These are phyloP conservation scores for Chytriomyces hyalinus DNA, from an alignment of 192 early-diverging fungal genomes.

Conservation along the genomic window DNA sequence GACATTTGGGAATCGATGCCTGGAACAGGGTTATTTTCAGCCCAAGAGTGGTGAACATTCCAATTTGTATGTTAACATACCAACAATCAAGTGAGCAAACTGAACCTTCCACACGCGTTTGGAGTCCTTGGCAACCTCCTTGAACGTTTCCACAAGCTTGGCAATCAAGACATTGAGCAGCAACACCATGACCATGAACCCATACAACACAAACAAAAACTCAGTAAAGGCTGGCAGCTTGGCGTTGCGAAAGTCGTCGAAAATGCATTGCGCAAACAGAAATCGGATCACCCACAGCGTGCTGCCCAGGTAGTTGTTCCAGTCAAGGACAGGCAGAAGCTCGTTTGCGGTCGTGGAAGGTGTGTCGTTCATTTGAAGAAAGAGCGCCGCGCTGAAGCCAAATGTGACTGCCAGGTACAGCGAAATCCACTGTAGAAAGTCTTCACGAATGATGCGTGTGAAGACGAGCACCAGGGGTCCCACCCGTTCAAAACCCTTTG, in stretches of 20 bases:
- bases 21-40: background rate
- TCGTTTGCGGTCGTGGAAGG: background rate
- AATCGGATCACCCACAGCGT: conserved; percentile 27
- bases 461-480: conserved; percentile 34
- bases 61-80: background rate
- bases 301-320: conserved; percentile 21
- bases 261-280: conserved; percentile 28
- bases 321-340: conserved; percentile 18
- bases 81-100: conserved; percentile 36
- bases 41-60: background rate
- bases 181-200: conserved; percentile 24
- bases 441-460: conserved; percentile 17
- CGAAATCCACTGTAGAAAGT: conserved; percentile 23
- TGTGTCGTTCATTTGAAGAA: conserved; percentile 34
- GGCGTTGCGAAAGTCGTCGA: conserved; percentile 24
- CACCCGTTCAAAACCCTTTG: conserved; percentile 23
- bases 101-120: conserved; percentile 23
- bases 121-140: conserved; percentile 18
- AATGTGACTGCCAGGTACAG: conserved; percentile 9
- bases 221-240: conserved; percentile 23
- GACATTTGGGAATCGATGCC: background rate
- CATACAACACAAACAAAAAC: conserved; percentile 28
- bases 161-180: conserved; percentile 40
- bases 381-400: conserved; percentile 32
- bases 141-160: conserved; percentile 36